Evolutionary conservation across 306 rosid genomes (phyloP).

Genomic region (Echinosophora koreensis): DNA sequence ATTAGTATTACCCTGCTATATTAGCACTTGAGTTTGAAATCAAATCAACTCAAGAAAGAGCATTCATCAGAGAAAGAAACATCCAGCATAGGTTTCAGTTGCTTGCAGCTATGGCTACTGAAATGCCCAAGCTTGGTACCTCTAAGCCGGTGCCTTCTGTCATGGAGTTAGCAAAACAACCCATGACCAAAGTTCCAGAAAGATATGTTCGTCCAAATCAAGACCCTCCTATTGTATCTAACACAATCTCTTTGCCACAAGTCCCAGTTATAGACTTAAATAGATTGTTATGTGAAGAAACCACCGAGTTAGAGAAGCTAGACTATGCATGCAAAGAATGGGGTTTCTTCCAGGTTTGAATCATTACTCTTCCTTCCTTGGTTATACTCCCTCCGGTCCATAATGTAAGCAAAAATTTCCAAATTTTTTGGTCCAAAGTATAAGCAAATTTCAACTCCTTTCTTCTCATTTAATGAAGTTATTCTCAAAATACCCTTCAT

Average conservation of each 20-base stretch:
- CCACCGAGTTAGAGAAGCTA: constrained; percentile 49
- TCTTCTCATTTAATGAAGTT: too few relatives aligned
- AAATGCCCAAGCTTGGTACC: constrained; percentile 12
- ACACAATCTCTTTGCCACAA: constrained; percentile 40
- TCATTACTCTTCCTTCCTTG: background rate
- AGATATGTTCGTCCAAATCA: constrained; percentile 52
- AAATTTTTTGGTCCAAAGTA: too few relatives aligned
- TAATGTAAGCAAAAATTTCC: too few relatives aligned
- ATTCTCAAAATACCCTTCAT: too few relatives aligned
- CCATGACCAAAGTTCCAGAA: constrained; percentile 47
- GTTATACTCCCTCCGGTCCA: too few relatives aligned
- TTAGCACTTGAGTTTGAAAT: too few relatives aligned
- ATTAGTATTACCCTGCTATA: too few relatives aligned
- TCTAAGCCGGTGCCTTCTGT: constrained; percentile 48
- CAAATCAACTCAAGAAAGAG: too few relatives aligned
- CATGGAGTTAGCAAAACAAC: constrained; percentile 45
- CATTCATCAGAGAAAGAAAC: too few relatives aligned
- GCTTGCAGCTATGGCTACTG: background rate
- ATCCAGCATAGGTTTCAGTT: too few relatives aligned
- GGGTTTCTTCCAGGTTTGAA: constrained; percentile 60
- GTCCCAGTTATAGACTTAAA: constrained; percentile 56
- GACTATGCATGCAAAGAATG: constrained; percentile 55
- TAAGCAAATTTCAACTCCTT: too few relatives aligned
- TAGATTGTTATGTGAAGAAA: constrained; percentile 46
- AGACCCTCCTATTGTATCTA: constrained; percentile 40